Percentiles rank a stretch among this genome's conserved stretches.
These are phyloP conservation scores for Rhypophila decipiens DNA, from an alignment of 495 filamentous ascomycete genomes.

Conservation along the genomic window DNA sequence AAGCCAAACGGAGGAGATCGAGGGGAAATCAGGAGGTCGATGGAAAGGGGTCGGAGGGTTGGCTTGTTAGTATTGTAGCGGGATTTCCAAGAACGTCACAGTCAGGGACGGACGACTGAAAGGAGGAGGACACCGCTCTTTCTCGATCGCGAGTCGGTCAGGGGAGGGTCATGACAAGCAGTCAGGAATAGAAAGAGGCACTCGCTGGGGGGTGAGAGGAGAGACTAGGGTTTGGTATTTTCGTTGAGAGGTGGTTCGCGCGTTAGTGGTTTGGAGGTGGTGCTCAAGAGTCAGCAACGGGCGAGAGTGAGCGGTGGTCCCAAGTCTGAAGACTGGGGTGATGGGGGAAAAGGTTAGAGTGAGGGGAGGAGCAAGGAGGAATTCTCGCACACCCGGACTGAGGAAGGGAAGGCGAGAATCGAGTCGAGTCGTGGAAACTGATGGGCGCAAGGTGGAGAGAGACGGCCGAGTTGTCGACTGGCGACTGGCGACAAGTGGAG, in stretches of 20 bases:
- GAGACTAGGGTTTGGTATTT: neutral
- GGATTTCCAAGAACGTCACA: neutral
- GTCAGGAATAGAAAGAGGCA: slow-evolving; percentile 4
- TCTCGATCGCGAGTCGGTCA: slow-evolving; percentile 29
- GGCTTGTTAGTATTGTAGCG: slow-evolving; percentile 24
- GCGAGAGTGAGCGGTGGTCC: slow-evolving; percentile 14
- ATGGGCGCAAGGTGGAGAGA: neutral
- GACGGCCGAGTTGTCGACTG: slow-evolving; percentile 2
- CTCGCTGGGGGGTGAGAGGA: neutral
- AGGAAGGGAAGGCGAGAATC: neutral
- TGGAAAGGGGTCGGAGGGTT: slow-evolving; percentile 23
- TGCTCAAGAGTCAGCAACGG: neutral
- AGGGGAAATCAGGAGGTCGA: slow-evolving; percentile 10
- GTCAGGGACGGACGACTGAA: slow-evolving; percentile 6
- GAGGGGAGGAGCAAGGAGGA: too few species aligned
- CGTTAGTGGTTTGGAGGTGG: neutral
- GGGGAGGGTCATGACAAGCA: slow-evolving; percentile 25
- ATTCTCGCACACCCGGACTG: neutral
- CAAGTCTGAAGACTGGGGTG: too few species aligned
- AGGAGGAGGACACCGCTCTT: slow-evolving; percentile 34
- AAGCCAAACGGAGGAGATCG: slow-evolving; percentile 14
- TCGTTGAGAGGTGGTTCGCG: neutral
- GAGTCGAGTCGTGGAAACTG: neutral
- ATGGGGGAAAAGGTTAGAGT: neutral
- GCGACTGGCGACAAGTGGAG: neutral